These are phyloP conservation scores for Hygrophorus pudorinus DNA, from an alignment of 768 basidiomycete genomes.

Conservation along the genomic window DNA sequence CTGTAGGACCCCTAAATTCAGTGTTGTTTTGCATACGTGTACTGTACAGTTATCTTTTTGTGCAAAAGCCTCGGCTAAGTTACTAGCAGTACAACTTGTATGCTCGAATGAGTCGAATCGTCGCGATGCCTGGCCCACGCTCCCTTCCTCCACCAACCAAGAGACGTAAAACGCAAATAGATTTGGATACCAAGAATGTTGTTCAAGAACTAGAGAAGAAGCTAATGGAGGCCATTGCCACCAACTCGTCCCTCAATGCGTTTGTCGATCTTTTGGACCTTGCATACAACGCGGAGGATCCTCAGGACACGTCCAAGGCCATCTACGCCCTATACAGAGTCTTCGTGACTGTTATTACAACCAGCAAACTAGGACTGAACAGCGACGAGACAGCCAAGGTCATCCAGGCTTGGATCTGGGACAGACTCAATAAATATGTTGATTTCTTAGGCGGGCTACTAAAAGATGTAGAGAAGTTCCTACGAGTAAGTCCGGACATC, in stretches of 20 bases:
- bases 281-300: conserved; percentile 33
- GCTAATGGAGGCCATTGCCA: conserved; percentile 41
- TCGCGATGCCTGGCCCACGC: conserved; percentile 9
- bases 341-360: conserved; percentile 54
- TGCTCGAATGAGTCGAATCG: too few relatives aligned
- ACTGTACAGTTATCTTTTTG: too few relatives aligned
- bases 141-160: conserved; percentile 46
- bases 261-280: conserved; percentile 66
- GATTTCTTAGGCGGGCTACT: conserved; percentile 60
- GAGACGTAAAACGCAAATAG: conserved; percentile 34
- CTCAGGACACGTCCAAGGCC: conserved; percentile 56
- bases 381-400: conserved; percentile 45
- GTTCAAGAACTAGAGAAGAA: conserved; percentile 44
- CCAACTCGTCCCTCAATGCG: conserved; percentile 61
- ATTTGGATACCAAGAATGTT: conserved; percentile 14
- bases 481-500: conserved; percentile 42
- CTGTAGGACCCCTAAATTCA: background rate
- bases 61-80: too few relatives aligned
- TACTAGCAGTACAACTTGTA: too few relatives aligned
- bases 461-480: conserved; percentile 63
- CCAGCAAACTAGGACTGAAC: conserved; percentile 42
- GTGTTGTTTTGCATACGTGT: too few relatives aligned
- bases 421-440: conserved; percentile 59
- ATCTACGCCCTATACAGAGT: conserved; percentile 78
- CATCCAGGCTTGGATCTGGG: conserved; percentile 76